Conservation (phyloP, 306 rosid species). For the Cucumis cinereus region DNA sequence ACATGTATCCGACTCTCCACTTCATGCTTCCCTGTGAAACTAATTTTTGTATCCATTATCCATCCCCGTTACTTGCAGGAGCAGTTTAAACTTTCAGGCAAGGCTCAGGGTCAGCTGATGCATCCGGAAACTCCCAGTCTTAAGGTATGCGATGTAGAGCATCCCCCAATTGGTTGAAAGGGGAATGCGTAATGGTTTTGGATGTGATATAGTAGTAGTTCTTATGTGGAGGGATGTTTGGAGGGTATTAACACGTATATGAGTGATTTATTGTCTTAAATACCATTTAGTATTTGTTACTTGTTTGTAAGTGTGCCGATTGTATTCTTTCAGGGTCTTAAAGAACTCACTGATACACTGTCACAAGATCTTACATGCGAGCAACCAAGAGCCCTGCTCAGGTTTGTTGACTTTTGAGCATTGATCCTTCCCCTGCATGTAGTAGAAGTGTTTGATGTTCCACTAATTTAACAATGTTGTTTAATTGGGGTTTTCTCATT, state of each 20-base stretch:
- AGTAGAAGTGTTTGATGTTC: not conserved
- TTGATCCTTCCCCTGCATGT: not conserved
- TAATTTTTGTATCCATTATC: too few species aligned
- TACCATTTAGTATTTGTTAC: not conserved
- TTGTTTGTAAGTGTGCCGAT: not conserved
- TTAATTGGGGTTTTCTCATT: not conserved
- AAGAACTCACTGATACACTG: slow-evolving; percentile 32
- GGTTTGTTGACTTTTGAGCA: slow-evolving; percentile 33
- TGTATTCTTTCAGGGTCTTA: slow-evolving; percentile 54
- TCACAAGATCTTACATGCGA: slow-evolving; percentile 24
- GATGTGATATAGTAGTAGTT: not conserved
- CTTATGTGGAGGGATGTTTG: not conserved
- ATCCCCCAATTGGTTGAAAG: not conserved
- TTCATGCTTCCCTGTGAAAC: too few species aligned
- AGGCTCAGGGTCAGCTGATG: slow-evolving; percentile 26
- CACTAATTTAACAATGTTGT: not conserved
- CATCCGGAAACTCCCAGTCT: slow-evolving; percentile 21
- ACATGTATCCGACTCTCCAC: not conserved
- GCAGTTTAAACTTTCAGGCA: too few species aligned
- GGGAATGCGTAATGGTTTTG: not conserved
- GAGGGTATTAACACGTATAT: not conserved
- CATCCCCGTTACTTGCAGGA: too few species aligned
- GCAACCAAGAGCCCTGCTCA: slow-evolving; percentile 30
- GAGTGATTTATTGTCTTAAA: not conserved
- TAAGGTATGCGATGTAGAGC: slow-evolving; percentile 28